Conservation (phyloP, 352 stramenopile genomes). For the Phytophthora brassicae region DNA sequence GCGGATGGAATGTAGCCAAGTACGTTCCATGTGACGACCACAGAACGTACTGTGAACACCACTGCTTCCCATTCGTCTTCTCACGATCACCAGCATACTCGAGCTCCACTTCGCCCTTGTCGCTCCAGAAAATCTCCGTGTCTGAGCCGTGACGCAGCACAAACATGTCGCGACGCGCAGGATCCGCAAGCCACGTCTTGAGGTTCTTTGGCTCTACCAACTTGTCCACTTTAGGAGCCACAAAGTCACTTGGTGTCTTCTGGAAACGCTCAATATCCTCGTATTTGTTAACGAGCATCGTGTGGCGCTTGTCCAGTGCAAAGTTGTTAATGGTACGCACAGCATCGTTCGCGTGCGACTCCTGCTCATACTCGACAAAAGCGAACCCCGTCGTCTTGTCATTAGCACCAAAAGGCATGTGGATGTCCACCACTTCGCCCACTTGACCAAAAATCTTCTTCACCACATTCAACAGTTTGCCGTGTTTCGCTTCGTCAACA, state of each 20-base stretch:
- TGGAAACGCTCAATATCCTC: constrained; percentile 83
- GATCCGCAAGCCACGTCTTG: constrained; percentile 93
- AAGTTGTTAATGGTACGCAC: constrained; percentile 88
- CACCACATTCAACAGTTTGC: constrained; percentile 81
- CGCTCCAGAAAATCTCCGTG: constrained; percentile 96
- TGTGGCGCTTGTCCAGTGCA: constrained; percentile 97
- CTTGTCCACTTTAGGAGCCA: constrained; percentile 75
- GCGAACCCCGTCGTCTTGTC: constrained; percentile 77
- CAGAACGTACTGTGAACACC: constrained; percentile 98
- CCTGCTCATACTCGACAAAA: constrained; percentile 82
- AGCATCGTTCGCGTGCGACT: constrained; percentile 73
- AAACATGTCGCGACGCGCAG: constrained; percentile 93
- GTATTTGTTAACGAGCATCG: constrained; percentile 93
- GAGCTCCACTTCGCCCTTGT: constrained; percentile 81
- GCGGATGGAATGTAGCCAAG: constrained; percentile 96
- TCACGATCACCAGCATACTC: constrained; percentile 96
- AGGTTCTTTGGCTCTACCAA: constrained; percentile 94
- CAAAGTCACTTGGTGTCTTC: constrained; percentile 73
- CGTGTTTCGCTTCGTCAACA: constrained; percentile 77
- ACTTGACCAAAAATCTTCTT: constrained; percentile 89
- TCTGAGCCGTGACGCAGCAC: constrained; percentile 93
- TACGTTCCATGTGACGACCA: constrained; percentile 98
- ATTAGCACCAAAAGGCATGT: constrained; percentile 68
- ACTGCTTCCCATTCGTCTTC: constrained; percentile 95
- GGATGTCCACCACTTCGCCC: constrained; percentile 70